Evolutionary conservation across 768 basidiomycete genomes (phyloP), one percentile per base, ranked within the genome.

Genomic region (Austroboletus festivus): DNA sequence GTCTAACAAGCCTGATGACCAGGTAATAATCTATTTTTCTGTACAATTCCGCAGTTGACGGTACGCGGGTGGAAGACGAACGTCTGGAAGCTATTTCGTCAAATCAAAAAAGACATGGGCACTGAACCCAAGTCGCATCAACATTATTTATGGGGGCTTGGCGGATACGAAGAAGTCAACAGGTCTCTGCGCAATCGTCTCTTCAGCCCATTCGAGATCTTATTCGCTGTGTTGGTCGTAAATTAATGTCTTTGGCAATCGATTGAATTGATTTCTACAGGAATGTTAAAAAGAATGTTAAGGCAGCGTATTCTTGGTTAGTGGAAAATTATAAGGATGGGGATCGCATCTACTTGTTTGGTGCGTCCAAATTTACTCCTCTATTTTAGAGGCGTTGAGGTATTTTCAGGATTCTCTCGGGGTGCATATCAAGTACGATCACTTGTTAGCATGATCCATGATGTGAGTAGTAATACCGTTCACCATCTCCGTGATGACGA

Each of bases 381-480:
- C 0, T 5, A 7, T 37, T 3, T 30, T 5, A 13, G 10, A 16
- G 40, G 1, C 34, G n/a, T 5, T 21, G 24, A 31, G n/a, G 21
- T 22, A 0, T 2, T 45, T 10, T 1, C 33, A 73, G 73, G 73
- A 1, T 75, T 74, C 39, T 74, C 73, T 26, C 67, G 73, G 12
- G 73, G 73, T 0, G 73, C 71, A 5, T 74, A 71, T 50, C 72
- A 73, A 63, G 70, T 63, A 1, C 69, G 73, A 3, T 55, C 51
- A 0, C 46, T 75, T 5, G 68, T 72, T 1, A 65, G 55, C 5
- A 69, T 74, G 68, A 72, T 74, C 2, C 44, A 68, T 2, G 63
- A 55, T 44, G 73, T 67, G n/a, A 31, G 28, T 8, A 15, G 4
- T 1, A 5, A 4, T 5, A 15, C 11, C 5, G 15, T n/a, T 6